Conservation (phyloP, 2,329 filamentous ascomycete species). For the Gremmenia infestans region DNA sequence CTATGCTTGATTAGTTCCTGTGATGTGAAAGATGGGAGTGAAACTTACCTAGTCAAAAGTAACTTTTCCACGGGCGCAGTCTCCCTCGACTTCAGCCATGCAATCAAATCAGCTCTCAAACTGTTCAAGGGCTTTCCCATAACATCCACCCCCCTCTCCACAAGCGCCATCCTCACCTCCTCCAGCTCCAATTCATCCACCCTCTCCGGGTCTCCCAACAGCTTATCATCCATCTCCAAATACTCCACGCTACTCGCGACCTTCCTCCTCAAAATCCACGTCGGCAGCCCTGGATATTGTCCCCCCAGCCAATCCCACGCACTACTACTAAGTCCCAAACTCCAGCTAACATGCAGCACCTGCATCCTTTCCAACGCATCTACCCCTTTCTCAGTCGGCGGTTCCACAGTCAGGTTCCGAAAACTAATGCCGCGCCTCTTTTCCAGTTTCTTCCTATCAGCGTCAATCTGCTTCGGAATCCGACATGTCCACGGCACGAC, state of each 20-base stretch:
- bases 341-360: constrained; percentile 37
- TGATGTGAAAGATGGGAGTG: background rate
- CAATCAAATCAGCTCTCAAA: constrained; percentile 34
- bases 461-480: constrained; percentile 69
- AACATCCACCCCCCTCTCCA: constrained; percentile 61
- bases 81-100: constrained; percentile 37
- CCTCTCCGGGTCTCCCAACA: constrained; percentile 62
- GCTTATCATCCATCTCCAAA: constrained; percentile 63
- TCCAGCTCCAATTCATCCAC: constrained; percentile 50
- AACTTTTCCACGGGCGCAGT: constrained; percentile 27
- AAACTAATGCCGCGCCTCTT: constrained; percentile 47
- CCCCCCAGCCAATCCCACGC: constrained; percentile 41
- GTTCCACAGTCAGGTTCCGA: constrained; percentile 32
- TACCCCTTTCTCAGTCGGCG: constrained; percentile 11
- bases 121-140: constrained; percentile 36
- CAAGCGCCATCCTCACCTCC: constrained; percentile 66
- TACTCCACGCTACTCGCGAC: constrained; percentile 54
- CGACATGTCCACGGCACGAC: constrained; percentile 78
- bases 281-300: constrained; percentile 34
- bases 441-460: constrained; percentile 50
- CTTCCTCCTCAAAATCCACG: constrained; percentile 47
- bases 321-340: constrained; percentile 36
- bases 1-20: constrained; percentile 17
- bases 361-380: constrained; percentile 34
- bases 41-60: constrained; percentile 33